Conservation (phyloP, 495 filamentous ascomycete genomes). For the Penicillium nucicola region DNA sequence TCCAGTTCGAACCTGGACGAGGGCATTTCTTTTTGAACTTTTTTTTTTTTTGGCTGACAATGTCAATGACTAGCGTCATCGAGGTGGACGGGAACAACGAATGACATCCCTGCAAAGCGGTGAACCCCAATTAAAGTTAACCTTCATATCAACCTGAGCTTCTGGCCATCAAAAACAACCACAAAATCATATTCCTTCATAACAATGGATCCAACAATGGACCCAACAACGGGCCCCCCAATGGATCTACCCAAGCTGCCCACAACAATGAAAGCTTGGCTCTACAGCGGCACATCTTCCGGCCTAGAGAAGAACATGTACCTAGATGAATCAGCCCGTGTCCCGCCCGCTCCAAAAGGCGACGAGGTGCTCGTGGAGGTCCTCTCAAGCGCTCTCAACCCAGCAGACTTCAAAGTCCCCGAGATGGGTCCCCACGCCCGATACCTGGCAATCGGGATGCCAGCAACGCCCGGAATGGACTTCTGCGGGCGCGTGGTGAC, state of each 20-base stretch:
- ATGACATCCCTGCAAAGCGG: no score
- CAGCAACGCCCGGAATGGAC: slow-evolving; percentile 60
- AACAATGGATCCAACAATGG: slow-evolving; percentile 1
- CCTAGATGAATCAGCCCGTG: slow-evolving; percentile 37
- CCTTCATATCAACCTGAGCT: no score
- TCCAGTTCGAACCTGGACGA: slow-evolving; percentile 14
- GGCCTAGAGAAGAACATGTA: slow-evolving; percentile 53
- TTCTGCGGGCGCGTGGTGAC: slow-evolving; percentile 58
- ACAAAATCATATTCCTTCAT: no score
- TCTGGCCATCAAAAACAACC: no score
- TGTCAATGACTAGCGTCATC: no score
- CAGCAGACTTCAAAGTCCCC: slow-evolving; percentile 63
- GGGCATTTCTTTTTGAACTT: slow-evolving; percentile 4
- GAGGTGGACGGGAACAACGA: no score
- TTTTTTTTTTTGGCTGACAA: neutral
- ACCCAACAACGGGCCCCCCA: neutral
- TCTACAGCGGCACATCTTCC: slow-evolving; percentile 42
- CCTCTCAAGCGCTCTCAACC: slow-evolving; percentile 54
- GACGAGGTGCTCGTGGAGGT: slow-evolving; percentile 54
- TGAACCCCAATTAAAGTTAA: no score
- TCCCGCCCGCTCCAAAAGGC: slow-evolving; percentile 26
- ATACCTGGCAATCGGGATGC: slow-evolving; percentile 35
- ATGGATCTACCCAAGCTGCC: slow-evolving; percentile 6
- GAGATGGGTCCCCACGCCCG: slow-evolving; percentile 45
- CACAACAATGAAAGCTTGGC: slow-evolving; percentile 58